These are phyloP conservation scores for Candida argentea DNA, from an alignment of 805 yeast genomes.

Conservation along the genomic window DNA sequence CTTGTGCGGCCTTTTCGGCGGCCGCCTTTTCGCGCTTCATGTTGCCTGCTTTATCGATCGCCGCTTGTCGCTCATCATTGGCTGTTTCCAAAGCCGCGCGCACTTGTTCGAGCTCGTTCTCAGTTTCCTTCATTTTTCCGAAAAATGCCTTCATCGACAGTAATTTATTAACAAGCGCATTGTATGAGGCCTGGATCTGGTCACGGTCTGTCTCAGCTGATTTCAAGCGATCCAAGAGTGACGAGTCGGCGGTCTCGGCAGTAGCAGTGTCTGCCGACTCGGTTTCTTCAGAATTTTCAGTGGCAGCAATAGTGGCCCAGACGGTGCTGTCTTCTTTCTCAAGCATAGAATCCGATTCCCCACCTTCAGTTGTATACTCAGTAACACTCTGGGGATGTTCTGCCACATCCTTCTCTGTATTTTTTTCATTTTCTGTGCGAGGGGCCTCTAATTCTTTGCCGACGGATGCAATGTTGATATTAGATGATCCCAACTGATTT, in stretches of 20 bases:
- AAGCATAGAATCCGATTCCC: not conserved
- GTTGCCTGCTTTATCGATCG: slow-evolving; percentile 1
- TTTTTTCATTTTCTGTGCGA: no score
- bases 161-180: slow-evolving; percentile 48
- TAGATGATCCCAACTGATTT: no score
- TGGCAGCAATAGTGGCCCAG: not conserved
- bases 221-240: slow-evolving; percentile 5
- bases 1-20: not conserved
- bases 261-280: not conserved
- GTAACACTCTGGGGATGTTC: not conserved
- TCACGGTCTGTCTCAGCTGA: slow-evolving; percentile 36
- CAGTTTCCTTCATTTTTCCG: slow-evolving; percentile 61
- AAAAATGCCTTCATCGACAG: slow-evolving; percentile 69
- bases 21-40: not conserved
- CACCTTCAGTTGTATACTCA: not conserved
- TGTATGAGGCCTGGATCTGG: slow-evolving; percentile 49
- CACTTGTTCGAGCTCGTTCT: slow-evolving; percentile 47
- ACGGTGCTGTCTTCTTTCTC: not conserved
- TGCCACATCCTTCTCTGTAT: slow-evolving; percentile 25
- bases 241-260: not conserved
- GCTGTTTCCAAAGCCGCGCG: slow-evolving; percentile 29
- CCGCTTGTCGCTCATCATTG: slow-evolving; percentile 15
- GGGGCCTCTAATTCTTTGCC: no score
- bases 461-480: no score
- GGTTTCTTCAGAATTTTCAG: not conserved